Conservation (phyloP, 371 early-diverging fungal genomes). For the Actinomortierella wolfii region DNA sequence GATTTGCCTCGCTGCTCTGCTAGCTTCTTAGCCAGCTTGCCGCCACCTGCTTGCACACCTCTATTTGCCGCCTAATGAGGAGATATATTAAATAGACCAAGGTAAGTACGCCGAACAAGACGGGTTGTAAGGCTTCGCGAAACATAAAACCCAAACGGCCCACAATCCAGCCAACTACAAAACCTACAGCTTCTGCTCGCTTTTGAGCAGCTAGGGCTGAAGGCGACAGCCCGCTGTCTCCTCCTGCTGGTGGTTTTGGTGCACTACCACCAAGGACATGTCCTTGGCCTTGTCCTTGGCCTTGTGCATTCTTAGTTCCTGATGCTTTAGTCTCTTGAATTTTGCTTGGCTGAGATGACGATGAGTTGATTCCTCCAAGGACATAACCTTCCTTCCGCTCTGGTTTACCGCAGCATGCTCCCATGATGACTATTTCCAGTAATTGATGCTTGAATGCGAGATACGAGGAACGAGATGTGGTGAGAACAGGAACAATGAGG, state of each 20-base stretch:
- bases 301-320: constrained; percentile 3
- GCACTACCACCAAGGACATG: neutral
- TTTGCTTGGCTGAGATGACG: constrained; percentile 17
- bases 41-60: constrained; percentile 37
- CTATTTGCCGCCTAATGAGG: constrained; percentile 24
- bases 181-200: constrained; percentile 36
- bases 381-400: constrained; percentile 34
- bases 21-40: constrained; percentile 32
- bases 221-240: constrained; percentile 22
- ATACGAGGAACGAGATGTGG: neutral
- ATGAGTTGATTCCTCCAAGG: constrained; percentile 25
- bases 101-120: too few species aligned
- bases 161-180: too few species aligned
- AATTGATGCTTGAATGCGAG: neutral
- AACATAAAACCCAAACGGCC: too few species aligned
- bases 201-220: constrained; percentile 42
- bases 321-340: constrained; percentile 6
- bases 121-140: too few species aligned
- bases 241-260: neutral
- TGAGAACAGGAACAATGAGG: neutral
- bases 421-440: constrained; percentile 13
- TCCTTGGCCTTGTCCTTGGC: constrained; percentile 11
- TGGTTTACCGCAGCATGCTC: constrained; percentile 44
- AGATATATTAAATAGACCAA: too few species aligned
- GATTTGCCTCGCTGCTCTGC: constrained; percentile 26